Evolutionary conservation across 2,329 filamentous ascomycete species (phyloP), one percentile per base, ranked within the genome.

Genomic region (Fusarium buxicola): DNA sequence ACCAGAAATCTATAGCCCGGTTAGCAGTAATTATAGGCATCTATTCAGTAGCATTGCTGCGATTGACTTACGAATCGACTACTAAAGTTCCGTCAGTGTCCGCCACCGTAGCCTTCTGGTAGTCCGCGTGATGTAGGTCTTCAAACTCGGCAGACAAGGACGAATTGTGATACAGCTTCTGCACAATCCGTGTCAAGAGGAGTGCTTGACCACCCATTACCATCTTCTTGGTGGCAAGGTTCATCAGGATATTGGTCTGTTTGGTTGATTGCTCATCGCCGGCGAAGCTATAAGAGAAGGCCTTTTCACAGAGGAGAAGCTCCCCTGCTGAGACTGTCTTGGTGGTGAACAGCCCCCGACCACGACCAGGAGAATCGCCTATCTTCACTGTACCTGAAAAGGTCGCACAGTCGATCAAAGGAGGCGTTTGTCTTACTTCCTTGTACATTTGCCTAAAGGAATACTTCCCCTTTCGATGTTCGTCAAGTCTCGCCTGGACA

Each of bases 281-380:
- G 4, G 57, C 63, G 38, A 73, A 79, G 16, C 59, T 73, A 65
- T 84, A 77, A 0, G 70, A 70, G 63, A 86, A 85, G 0, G 84
- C 83, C 58, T 86, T 87, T 57, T 87, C 84, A 41, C 82, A 86
- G 2, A 87, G 63, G 0, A 87, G 69, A 2, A 86, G 72, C 4
- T 86, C 80, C 0, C 84, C 84, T 0, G 80, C 77, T 32, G 75
- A 74, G 3, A 87, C 80, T 0, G 73, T 64, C 16, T 74, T 70
- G 1, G 78, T 83, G 0, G 80, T 82, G 63, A 86, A 87, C 0
- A 86, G 70, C 0, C 84, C 84, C 3, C 77, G 75, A 3, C 83
- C 84, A 15, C 77, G 74, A 8, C 72, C 77, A 2, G 70, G 67
- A 1, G 80, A 79, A 7, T 68, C 38, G 30, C 74, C 78, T 1